Conservation (phyloP, 2,329 filamentous ascomycete genomes). For the Aureobasidium sp. region DNA sequence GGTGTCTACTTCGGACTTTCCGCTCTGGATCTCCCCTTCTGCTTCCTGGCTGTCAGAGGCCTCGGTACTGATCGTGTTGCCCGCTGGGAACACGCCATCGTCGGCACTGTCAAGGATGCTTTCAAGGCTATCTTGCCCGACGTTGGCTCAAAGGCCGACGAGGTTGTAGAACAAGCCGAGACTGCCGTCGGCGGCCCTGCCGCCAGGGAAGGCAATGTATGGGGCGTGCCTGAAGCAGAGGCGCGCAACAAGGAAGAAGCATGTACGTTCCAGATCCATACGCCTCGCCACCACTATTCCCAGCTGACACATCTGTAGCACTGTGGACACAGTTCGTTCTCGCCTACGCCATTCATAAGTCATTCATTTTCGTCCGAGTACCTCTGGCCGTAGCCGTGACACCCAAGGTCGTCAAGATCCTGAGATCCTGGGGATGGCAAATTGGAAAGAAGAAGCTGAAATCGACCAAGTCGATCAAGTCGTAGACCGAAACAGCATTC, state of each 20-base stretch:
- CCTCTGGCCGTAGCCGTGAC: slow-evolving; percentile 84
- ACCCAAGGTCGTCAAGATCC: slow-evolving; percentile 85
- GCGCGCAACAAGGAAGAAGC: slow-evolving; percentile 22
- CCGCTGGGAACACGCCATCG: slow-evolving; percentile 60
- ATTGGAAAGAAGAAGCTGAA: slow-evolving; percentile 67
- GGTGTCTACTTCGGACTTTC: slow-evolving; percentile 85
- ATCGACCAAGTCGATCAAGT: background rate
- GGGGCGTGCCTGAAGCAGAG: slow-evolving; percentile 23
- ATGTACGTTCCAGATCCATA: slow-evolving; percentile 19
- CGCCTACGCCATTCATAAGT: slow-evolving; percentile 96
- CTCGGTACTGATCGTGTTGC: slow-evolving; percentile 84
- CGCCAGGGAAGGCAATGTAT: slow-evolving; percentile 22
- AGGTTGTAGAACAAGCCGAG: slow-evolving; percentile 17
- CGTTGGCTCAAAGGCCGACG: slow-evolving; percentile 35
- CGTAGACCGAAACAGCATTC: background rate
- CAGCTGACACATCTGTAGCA: slow-evolving; percentile 35
- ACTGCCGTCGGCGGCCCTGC: slow-evolving; percentile 32
- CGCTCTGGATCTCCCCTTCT: slow-evolving; percentile 87
- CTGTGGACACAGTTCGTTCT: slow-evolving; percentile 82
- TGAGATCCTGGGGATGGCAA: slow-evolving; percentile 87
- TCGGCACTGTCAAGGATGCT: slow-evolving; percentile 51
- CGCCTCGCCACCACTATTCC: too few relatives aligned
- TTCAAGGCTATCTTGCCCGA: slow-evolving; percentile 48
- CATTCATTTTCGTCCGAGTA: slow-evolving; percentile 92
- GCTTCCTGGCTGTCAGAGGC: slow-evolving; percentile 77